phyloP scores from a whole-genome alignment of 208 protist genomes.

The Trypanosoma boissoni region DNA sequence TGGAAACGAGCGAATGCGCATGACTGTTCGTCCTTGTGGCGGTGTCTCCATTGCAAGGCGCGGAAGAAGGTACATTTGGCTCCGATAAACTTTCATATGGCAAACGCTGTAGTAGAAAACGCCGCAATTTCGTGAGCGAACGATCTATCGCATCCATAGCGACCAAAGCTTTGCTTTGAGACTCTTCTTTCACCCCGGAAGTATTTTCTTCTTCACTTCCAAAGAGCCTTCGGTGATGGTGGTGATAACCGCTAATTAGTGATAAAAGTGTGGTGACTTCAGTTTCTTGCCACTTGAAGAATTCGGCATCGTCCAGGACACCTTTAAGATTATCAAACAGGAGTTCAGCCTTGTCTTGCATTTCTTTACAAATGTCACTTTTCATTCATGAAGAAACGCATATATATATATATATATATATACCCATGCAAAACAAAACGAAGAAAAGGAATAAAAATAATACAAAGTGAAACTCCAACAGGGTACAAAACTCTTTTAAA shows the following conservation, averaged over 20 bases:
- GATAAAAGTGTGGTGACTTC: constrained; percentile 13
- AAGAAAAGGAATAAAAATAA: neutral
- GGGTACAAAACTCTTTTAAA: neutral
- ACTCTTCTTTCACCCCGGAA: constrained; percentile 30
- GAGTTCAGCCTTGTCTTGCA: constrained; percentile 18
- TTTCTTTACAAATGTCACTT: neutral
- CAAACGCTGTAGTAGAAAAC: constrained; percentile 37
- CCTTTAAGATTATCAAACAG: constrained; percentile 23
- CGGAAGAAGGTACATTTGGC: constrained; percentile 22
- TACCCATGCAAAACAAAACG: neutral
- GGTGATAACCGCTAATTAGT: constrained; percentile 11
- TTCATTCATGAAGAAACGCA: neutral
- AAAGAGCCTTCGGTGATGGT: neutral
- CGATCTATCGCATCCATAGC: constrained; percentile 46
- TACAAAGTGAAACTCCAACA: neutral
- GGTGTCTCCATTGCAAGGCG: neutral
- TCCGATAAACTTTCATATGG: constrained; percentile 46
- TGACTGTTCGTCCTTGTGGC: neutral
- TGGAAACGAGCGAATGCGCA: too few relatives aligned
- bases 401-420: neutral
- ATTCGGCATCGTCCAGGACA: constrained; percentile 12
- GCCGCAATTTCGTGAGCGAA: constrained; percentile 41
- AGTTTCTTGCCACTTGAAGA: constrained; percentile 12
- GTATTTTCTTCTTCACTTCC: constrained; percentile 5
- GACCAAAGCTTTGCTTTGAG: constrained; percentile 12